Base-by-base conservation (phyloP, 2,329 filamentous ascomycete species). In the Penicillium sp. region DNA sequence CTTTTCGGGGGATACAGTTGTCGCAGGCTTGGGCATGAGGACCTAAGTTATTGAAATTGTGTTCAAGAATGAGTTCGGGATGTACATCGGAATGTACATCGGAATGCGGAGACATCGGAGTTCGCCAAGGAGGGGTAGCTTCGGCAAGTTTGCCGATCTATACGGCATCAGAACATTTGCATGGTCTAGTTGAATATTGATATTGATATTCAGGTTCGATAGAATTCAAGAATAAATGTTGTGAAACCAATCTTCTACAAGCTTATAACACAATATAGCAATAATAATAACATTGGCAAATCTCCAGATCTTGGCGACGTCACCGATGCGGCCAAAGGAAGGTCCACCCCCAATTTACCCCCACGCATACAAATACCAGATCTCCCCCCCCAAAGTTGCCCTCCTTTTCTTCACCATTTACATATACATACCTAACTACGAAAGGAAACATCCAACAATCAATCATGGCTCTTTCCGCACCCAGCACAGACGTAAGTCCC, bases 401-500 rank as follows among this genome's bases (percentile, higher is more conserved):
- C 27, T 31, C 41, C 13, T 38, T 43, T 43, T 54, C 21, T 49
- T 33, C 31, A 13, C 33, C 35, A 21, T 37, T 37, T 12, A 23
- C 15, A 8, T 17, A 21, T 19, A 25, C 27, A 42, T 17, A 42
- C 27, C 4, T 21, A 23, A 10, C 13, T 12, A 15, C 31, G 13
- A 13, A 25, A 52, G 17, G n/a, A 27, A 52, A 45, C 38, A 23
- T 31, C 33, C 12, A 37, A 35, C 2, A 19, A 45, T 13, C 38
- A 49, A 69, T 43, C 58, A 72, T 72, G 70, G 61, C 69, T 7
- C 70, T 73, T 48, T 57, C 64, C 12, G 55, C 63, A 19, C 67
- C 70, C 35, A 73, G 69, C 68, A 71, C 63, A 21, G 69, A 73
- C 46, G 71, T 71, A 65, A 57, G 66, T 52, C 21, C 1, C 21